These are phyloP conservation scores for Salix arbutifolia DNA, from an alignment of 345 rosid species.

Conservation along the genomic window DNA sequence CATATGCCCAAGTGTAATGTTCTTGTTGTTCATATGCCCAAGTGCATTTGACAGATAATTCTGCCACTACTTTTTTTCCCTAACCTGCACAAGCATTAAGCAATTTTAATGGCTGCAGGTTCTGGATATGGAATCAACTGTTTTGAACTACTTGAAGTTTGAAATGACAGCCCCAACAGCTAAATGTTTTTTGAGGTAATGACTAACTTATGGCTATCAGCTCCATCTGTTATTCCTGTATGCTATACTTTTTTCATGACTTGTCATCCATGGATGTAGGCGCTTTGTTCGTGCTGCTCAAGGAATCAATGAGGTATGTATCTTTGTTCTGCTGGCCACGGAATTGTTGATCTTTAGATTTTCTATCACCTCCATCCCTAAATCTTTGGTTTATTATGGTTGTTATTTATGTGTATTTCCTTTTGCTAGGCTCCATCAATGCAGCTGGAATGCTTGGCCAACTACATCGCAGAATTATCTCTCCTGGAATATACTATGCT, in stretches of 20 bases:
- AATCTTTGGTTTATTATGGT: neutral
- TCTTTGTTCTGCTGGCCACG: neutral
- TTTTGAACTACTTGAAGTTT: slow-evolving; percentile 80
- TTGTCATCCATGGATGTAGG: slow-evolving; percentile 35
- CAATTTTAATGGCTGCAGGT: slow-evolving; percentile 37
- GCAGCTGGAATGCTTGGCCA: slow-evolving; percentile 78
- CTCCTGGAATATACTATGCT: slow-evolving; percentile 80
- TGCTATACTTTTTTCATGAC: slow-evolving; percentile 5
- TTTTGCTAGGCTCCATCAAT: slow-evolving; percentile 50
- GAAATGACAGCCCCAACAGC: slow-evolving; percentile 89
- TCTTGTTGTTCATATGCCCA: neutral
- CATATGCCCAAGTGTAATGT: slow-evolving; percentile 12
- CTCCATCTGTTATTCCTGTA: neutral
- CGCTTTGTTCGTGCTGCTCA: slow-evolving; percentile 89
- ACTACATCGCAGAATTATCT: slow-evolving; percentile 70
- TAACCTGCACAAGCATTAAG: neutral
- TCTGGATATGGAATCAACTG: slow-evolving; percentile 85
- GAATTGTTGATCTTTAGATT: neutral
- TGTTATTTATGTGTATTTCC: neutral
- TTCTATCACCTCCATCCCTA: neutral
- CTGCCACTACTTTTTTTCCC: neutral
- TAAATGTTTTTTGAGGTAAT: slow-evolving; percentile 81
- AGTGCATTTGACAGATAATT: neutral
- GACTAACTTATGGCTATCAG: neutral
- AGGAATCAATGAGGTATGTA: slow-evolving; percentile 63